A percentile compares a stretch with the other conserved stretches of the same genome.
phyloP scores from a whole-genome alignment of 805 yeast species.

The Diddensiella caesifluorescens region DNA sequence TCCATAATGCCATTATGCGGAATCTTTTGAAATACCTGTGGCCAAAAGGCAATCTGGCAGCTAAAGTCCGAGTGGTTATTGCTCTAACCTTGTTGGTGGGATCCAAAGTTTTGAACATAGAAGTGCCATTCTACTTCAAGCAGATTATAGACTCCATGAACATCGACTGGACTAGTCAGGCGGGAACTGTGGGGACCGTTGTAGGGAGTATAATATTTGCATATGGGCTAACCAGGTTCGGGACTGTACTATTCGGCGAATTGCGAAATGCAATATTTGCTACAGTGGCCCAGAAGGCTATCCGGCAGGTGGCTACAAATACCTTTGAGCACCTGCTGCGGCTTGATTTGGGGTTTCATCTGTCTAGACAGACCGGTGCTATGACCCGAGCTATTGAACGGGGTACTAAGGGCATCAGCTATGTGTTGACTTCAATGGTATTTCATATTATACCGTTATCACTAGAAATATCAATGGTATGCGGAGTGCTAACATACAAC shows the following conservation, averaged over 20 bases:
- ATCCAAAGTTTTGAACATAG: slow-evolving; percentile 84
- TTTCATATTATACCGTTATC: slow-evolving; percentile 92
- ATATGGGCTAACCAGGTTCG: slow-evolving; percentile 91
- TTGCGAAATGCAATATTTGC: slow-evolving; percentile 94
- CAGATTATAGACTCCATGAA: slow-evolving; percentile 88
- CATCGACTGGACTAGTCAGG: slow-evolving; percentile 72
- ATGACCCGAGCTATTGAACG: slow-evolving; percentile 93
- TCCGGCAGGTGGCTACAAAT: slow-evolving; percentile 79
- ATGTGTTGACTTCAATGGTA: slow-evolving; percentile 92
- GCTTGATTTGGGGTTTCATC: slow-evolving; percentile 84
- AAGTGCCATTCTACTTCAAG: slow-evolving; percentile 93
- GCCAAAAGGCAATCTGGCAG: slow-evolving; percentile 34
- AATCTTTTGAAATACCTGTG: slow-evolving; percentile 32
- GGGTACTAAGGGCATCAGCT: slow-evolving; percentile 95
- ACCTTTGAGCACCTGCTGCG: slow-evolving; percentile 80
- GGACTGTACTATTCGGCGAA: slow-evolving; percentile 92
- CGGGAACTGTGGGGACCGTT: slow-evolving; percentile 56
- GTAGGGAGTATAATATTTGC: slow-evolving; percentile 70
- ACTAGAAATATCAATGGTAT: slow-evolving; percentile 86
- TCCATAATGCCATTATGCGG: slow-evolving; percentile 23
- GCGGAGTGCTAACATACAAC: slow-evolving; percentile 89
- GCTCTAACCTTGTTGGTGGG: slow-evolving; percentile 71
- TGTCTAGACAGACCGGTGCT: slow-evolving; percentile 92
- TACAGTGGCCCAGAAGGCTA: slow-evolving; percentile 90
- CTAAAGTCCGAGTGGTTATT: slow-evolving; percentile 62